Conservation (phyloP, 139 green algal genomes). For the Chlamydomonas incerta region DNA sequence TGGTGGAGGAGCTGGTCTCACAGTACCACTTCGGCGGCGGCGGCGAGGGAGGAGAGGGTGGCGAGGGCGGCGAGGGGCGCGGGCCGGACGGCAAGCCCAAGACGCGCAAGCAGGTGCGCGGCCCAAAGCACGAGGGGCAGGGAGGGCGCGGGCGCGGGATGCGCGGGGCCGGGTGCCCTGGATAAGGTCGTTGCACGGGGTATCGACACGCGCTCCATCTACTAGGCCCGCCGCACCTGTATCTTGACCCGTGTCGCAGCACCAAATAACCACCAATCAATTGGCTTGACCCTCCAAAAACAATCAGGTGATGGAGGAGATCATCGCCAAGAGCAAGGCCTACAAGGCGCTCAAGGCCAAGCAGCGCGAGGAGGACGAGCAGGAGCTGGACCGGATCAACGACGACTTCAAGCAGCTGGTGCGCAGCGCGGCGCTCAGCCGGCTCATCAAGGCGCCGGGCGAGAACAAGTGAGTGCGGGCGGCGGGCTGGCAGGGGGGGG, state of each 20-base stretch:
- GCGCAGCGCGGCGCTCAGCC: conserved; percentile 30
- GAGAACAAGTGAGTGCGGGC: conserved; percentile 56
- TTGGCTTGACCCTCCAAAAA: no score
- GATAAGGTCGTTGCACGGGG: no score
- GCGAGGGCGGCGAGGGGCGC: conserved; percentile 19
- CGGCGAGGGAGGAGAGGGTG: conserved; percentile 22
- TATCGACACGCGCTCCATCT: no score
- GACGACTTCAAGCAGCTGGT: conserved; percentile 72
- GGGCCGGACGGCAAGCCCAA: conserved; percentile 61
- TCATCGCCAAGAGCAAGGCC: conserved; percentile 96
- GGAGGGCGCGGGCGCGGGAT: no score
- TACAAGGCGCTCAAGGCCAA: conserved; percentile 79
- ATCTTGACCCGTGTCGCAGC: no score
- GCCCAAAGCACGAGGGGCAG: no score
- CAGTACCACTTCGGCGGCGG: conserved; percentile 85
- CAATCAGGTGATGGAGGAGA: conserved; percentile 95
- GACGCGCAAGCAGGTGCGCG: conserved; percentile 78
- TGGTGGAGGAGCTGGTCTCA: conserved; percentile 65
- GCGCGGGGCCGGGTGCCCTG: not conserved
- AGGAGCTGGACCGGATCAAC: conserved; percentile 83
- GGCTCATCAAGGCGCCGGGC: conserved; percentile 52
- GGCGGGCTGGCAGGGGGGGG: not conserved
- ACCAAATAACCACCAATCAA: no score
- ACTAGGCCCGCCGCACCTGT: no score
- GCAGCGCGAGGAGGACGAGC: conserved; percentile 91